Evolutionary conservation across 2,329 filamentous ascomycete genomes (phyloP), one percentile per base, ranked within the genome.

Genomic region (Ciborinia camelliae): DNA sequence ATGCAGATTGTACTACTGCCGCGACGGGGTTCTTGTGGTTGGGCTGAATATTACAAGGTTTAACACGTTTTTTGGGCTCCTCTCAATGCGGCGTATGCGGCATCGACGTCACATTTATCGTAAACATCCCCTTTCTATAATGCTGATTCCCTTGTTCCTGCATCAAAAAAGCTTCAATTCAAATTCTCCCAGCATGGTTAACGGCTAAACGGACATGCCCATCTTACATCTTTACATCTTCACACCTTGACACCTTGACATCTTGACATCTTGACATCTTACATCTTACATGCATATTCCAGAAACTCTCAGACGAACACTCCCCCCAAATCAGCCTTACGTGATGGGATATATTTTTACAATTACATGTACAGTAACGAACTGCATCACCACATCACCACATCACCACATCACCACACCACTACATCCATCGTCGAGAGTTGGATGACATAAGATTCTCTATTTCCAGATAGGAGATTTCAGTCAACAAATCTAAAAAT

Each of bases 21-120:
- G 53, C 3, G 30, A 20, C 30, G 23, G 9, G 23, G 12, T 57
- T 23, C 15, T 23, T 39, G 12, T 8, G 30, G 28, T 32, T 37
- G 20, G 60, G 60, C 47, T 32, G 18, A 32, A 14, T 28, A 30
- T 43, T n/a, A 39, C 61, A 50, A 47, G 61, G 51, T 15, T n/a
- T 26, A 45, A 30, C 61, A 63, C 61, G 61, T 63, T 58, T 52
- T 57, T 54, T n/a, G 7, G 28, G 23, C 30, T 53, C 9, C 30
- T 63, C 5, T 30, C 12, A 63, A 15, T 20, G 15, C 15, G 32
- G 30, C 18, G 20, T 55, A 15, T 20, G 15, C 15, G 32, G 30
- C 18, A 26, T 55, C 52, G 43, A 57, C 61, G 61, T 48, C 51
- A 63, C 61, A 48, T 32, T 18, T n/a, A 28, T 48, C 43, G 39